These are phyloP conservation scores for Penicillium paneum DNA, from an alignment of 2,329 filamentous ascomycete species.

Conservation along the genomic window DNA sequence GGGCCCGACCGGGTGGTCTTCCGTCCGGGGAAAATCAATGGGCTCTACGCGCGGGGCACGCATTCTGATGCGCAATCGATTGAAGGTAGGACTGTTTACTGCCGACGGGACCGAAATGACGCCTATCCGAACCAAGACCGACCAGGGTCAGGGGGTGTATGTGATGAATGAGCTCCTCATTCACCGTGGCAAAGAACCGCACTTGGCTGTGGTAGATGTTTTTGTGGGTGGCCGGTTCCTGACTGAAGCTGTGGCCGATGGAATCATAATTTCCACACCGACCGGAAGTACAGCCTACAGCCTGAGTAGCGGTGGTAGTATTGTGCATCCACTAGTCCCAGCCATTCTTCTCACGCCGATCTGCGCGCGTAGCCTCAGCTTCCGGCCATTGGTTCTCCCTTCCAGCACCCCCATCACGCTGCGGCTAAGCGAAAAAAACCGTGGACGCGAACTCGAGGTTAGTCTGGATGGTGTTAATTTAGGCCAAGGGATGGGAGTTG, in stretches of 20 bases:
- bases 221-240: slow-evolving; percentile 84
- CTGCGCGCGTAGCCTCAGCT: slow-evolving; percentile 85
- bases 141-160: slow-evolving; percentile 50
- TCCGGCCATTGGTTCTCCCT: slow-evolving; percentile 85
- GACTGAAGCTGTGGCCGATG: slow-evolving; percentile 91
- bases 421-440: slow-evolving; percentile 74
- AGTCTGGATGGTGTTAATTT: slow-evolving; percentile 72
- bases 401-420: slow-evolving; percentile 80
- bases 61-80: slow-evolving; percentile 78
- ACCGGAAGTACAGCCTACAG: slow-evolving; percentile 96
- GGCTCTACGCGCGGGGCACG: slow-evolving; percentile 70
- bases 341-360: slow-evolving; percentile 90
- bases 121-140: slow-evolving; percentile 25
- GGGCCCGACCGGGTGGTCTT: slow-evolving; percentile 62
- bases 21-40: slow-evolving; percentile 75
- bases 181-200: slow-evolving; percentile 83
- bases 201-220: slow-evolving; percentile 88
- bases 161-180: slow-evolving; percentile 96
- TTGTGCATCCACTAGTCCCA: slow-evolving; percentile 88
- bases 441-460: slow-evolving; percentile 71
- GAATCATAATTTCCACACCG: slow-evolving; percentile 88
- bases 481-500: slow-evolving; percentile 64
- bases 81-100: slow-evolving; percentile 82
- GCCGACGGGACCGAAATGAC: slow-evolving; percentile 60
- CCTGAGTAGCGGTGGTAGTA: slow-evolving; percentile 85